These are phyloP conservation scores for Royoungia palumana DNA, from an alignment of 768 basidiomycete species.

Conservation along the genomic window DNA sequence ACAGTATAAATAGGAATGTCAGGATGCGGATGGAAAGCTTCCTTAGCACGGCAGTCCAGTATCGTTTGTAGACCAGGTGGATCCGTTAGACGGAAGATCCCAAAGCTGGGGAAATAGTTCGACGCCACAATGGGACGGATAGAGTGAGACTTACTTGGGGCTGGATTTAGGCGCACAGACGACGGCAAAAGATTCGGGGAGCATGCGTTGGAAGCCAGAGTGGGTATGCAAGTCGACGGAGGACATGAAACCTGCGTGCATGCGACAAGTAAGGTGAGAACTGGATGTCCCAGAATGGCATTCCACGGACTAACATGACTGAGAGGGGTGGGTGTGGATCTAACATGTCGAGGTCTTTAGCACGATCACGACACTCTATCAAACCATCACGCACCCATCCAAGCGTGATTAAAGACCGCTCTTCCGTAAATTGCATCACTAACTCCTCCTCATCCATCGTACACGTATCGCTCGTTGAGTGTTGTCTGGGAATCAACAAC, in stretches of 20 bases:
- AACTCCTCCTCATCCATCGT: slow-evolving; percentile 89
- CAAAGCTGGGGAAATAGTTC: slow-evolving; percentile 45
- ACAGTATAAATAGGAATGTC: slow-evolving; percentile 86
- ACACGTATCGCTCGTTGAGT: slow-evolving; percentile 87
- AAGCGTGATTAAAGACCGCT: slow-evolving; percentile 75
- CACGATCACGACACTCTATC: background rate
- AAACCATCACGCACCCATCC: slow-evolving; percentile 71
- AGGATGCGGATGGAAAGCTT: slow-evolving; percentile 85
- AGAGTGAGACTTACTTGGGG: slow-evolving; percentile 54
- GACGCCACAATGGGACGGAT: background rate
- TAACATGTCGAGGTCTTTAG: slow-evolving; percentile 27
- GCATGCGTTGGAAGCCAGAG: slow-evolving; percentile 83
- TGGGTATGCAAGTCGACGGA: slow-evolving; percentile 93
- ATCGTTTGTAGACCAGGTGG: slow-evolving; percentile 79
- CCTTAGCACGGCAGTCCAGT: slow-evolving; percentile 60
- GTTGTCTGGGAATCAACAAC: slow-evolving; percentile 84
- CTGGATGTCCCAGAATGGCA: background rate
- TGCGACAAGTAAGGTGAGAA: background rate
- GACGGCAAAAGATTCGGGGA: slow-evolving; percentile 89
- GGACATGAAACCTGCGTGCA: slow-evolving; percentile 78
- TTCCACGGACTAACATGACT: slow-evolving; percentile 57
- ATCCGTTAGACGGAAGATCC: slow-evolving; percentile 87
- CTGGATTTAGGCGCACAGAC: slow-evolving; percentile 82
- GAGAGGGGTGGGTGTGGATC: slow-evolving; percentile 93
- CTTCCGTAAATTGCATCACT: slow-evolving; percentile 81